Base-by-base conservation (phyloP, 2,329 filamentous ascomycete genomes). In the Fonsecaea nubica region DNA sequence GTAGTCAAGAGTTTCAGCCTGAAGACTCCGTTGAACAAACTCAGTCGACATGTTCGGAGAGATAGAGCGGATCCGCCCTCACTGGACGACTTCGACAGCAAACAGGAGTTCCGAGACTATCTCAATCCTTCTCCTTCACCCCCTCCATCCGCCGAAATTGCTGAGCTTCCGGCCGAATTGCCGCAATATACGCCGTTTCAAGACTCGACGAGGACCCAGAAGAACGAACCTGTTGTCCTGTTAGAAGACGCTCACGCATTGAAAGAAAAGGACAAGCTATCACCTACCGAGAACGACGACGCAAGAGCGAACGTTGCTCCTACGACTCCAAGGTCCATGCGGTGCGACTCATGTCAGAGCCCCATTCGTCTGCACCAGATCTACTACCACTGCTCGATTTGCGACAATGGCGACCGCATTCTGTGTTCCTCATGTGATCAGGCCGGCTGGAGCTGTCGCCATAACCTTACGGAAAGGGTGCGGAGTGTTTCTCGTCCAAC, bases 321-420 rank as follows among this genome's bases (percentile, higher is more conserved):
- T 54, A 63, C 52, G 21, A 55, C 53, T 30, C 45, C 65, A 15
- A 68, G 58, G 52, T 70, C 67, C 30, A 73, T 73, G 71, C 62
- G 70, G 42, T 73, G 71, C 55, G 71, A 72, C 55, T 65, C 64
- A 18, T 73, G 71, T 61, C 56, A 73, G 33, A 66, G 45, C 63
- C 70, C 68, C 7, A 73, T 73, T 35, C 68, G 68, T 13, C 58
- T 69, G 48, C 56, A 67, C n/a, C 68, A 71, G 45, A 53, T 72
- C 12, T 71, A 73, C 55, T 72, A 72, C 50, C 70, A 70, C 35
- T 73, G 71, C 36, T 66, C 66, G 10, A 66, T 69, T 50, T 73
- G 71, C 58, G 66, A 72, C 45, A 53, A 68, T 60, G 70, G 68
- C 15, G 71, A 73, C 62, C 60, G 71, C 53, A 70, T 73, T 30